phyloP scores from a whole-genome alignment of 148 eudicot species.

The Chenopodium berlandieri region DNA sequence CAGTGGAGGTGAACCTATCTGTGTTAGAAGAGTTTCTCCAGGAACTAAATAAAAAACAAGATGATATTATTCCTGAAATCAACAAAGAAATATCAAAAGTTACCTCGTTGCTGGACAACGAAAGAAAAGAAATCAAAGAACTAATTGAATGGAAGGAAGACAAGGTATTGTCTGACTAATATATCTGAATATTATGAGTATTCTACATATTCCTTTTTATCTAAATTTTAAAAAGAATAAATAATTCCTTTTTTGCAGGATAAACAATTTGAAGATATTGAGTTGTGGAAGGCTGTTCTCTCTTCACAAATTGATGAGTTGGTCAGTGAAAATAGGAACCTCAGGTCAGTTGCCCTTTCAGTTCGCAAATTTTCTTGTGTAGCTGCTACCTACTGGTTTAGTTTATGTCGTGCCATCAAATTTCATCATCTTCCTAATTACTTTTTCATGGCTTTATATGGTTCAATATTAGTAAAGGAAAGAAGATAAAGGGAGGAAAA shows the following conservation, averaged over 20 bases:
- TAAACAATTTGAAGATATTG: slow-evolving; percentile 47
- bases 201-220: background rate
- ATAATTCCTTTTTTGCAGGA: slow-evolving; percentile 40
- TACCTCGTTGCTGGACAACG: slow-evolving; percentile 47
- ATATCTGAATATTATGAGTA: background rate
- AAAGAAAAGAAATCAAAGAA: slow-evolving; percentile 50
- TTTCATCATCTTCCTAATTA: background rate
- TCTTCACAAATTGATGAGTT: slow-evolving; percentile 61
- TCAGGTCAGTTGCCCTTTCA: slow-evolving; percentile 48
- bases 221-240: slow-evolving; percentile 2
- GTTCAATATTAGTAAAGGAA: too few species aligned
- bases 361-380: background rate
- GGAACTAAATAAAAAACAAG: slow-evolving; percentile 65
- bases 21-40: slow-evolving; percentile 73
- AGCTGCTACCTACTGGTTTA: slow-evolving; percentile 5
- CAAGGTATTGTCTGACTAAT: slow-evolving; percentile 37
- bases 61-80: slow-evolving; percentile 59
- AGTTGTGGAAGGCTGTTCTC: slow-evolving; percentile 57
- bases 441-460: too few species aligned
- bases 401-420: background rate
- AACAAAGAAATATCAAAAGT: slow-evolving; percentile 54
- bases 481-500: too few species aligned
- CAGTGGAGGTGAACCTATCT: slow-evolving; percentile 73
- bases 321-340: slow-evolving; percentile 51
- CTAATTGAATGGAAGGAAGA: slow-evolving; percentile 71